Conservation (phyloP, 495 filamentous ascomycete genomes). For the Immersiella caudata region DNA sequence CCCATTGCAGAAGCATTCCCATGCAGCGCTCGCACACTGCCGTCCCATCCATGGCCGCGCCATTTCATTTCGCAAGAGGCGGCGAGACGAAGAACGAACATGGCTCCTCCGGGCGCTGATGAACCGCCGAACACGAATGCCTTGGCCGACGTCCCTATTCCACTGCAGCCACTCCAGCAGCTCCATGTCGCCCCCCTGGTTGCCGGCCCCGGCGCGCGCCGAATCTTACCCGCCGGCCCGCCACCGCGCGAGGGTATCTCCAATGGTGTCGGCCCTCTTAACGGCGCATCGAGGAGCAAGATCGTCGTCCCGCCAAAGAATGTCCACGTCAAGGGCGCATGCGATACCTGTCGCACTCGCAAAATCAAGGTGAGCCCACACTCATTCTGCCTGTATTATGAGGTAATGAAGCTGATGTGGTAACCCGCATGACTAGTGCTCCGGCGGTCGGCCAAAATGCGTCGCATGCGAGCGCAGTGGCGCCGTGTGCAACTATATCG, state of each 20-base stretch:
- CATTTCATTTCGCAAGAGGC: neutral
- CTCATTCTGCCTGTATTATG: neutral
- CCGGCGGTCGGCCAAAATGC: constrained; percentile 34
- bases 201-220: neutral
- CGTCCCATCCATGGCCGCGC: neutral
- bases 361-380: constrained; percentile 48
- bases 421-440: no score
- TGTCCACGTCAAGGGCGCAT: constrained; percentile 49
- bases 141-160: neutral
- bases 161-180: neutral
- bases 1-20: no score
- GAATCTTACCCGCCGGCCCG: constrained; percentile 10
- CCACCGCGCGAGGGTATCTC: neutral
- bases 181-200: neutral
- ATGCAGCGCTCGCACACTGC: no score
- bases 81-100: neutral
- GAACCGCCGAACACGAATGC: neutral
- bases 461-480: constrained; percentile 30
- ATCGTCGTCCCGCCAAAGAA: constrained; percentile 18
- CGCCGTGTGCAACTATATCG: constrained; percentile 33
- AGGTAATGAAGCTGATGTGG: no score
- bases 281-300: neutral
- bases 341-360: constrained; percentile 51
- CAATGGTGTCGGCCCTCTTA: neutral
- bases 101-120: neutral